Base-by-base conservation (phyloP, 2,329 filamentous ascomycete genomes). In the Trichoderma oligosporum region DNA sequence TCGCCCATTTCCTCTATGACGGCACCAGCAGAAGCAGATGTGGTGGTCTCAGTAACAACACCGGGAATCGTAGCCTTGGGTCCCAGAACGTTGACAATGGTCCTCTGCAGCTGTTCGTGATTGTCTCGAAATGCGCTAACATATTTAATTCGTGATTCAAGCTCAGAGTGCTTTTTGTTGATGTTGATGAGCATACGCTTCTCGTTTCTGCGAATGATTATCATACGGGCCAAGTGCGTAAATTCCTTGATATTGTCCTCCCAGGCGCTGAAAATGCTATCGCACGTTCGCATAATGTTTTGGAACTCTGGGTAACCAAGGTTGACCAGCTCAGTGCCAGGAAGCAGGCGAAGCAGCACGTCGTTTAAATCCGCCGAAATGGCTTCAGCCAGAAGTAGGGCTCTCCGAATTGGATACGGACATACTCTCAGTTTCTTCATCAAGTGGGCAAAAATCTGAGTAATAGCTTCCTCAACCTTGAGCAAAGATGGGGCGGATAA, bases 101-200 rank as follows among this genome's bases (percentile, higher is more conserved):
- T 99, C 64, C 87, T 86, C 73, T 97, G 93, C 46, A 99, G 83
- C 74, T 99, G 94, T 74, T 99, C 94, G 70, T 99, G 94, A 68
- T 97, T 97, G 67, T 93, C 89, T 24, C 94, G 86, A 77, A 99
- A 99, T 18, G 89, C 96, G 66, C 86, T 85, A 62, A 99, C 91
- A 71, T 99, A 99, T 67, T 89, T 91, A 64, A 99, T 80, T 41
- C 94, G 86, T 61, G 94, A 87, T 72, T 97, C 91, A 24, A 94
- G 89, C 70, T 93, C 89, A 36, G 84, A 86, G 70, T 99, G 94
- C 65, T 89, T 88, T 60, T 91, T 88, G 62, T 81, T 83, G 70
- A 99, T 92, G 76, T 97, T 97, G 78, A 99, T 97, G 4, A 93
- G 92, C 62, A 99, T 97, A 71, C 99, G 99, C 71, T 96, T 96